Percentiles rank a stretch among this genome's conserved stretches.
Conservation (phyloP, 495 filamentous ascomycete species). For the Neurospora sp. region DNA sequence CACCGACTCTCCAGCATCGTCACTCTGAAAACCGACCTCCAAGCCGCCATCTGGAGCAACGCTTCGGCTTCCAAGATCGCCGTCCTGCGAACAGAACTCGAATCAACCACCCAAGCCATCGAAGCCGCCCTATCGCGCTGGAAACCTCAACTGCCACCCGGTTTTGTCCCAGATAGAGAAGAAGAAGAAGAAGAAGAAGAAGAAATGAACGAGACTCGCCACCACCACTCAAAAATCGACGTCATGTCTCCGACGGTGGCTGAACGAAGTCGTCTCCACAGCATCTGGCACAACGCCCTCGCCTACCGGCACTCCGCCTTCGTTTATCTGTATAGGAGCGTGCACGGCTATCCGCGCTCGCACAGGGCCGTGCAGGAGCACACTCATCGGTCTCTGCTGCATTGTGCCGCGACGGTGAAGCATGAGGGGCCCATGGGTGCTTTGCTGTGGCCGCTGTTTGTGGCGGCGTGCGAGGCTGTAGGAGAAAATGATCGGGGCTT, state of each 20-base stretch:
- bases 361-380: constrained; percentile 42
- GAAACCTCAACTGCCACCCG: constrained; percentile 35
- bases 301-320: constrained; percentile 52
- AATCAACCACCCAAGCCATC: constrained; percentile 43
- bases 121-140: constrained; percentile 46
- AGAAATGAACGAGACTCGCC: neutral
- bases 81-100: constrained; percentile 44
- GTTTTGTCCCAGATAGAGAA: constrained; percentile 9
- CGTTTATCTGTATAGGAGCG: constrained; percentile 50
- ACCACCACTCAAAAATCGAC: neutral
- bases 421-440: constrained; percentile 48
- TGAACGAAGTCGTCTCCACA: constrained; percentile 27
- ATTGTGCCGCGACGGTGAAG: constrained; percentile 43
- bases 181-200: neutral
- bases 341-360: constrained; percentile 33
- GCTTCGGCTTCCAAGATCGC: constrained; percentile 35
- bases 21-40: constrained; percentile 40
- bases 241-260: constrained; percentile 1
- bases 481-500: constrained; percentile 29
- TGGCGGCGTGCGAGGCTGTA: constrained; percentile 46
- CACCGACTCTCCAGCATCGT: constrained; percentile 48
- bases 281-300: constrained; percentile 50
- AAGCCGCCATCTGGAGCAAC: constrained; percentile 29
- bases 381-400: constrained; percentile 35
- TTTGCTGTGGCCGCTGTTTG: constrained; percentile 52